Evolutionary conservation across 1,284 basidiomycete species (phyloP).

Genomic region (Sphagnurus paluster): DNA sequence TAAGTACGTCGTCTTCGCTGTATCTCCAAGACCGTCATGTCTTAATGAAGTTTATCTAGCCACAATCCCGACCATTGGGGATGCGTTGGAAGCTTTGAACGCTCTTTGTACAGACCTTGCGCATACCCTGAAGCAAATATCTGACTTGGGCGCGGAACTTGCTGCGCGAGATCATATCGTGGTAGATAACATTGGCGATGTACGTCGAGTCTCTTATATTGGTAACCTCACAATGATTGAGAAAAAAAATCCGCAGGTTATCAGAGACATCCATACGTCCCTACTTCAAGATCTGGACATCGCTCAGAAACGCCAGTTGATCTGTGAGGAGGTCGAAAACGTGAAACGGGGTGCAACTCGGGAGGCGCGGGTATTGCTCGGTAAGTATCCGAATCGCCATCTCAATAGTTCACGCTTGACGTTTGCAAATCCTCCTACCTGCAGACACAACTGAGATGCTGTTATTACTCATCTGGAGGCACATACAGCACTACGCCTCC

Average conservation of each 20-base stretch:
- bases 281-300: slow-evolving; percentile 66
- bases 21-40: slow-evolving; percentile 14
- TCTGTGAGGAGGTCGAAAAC: slow-evolving; percentile 58
- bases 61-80: slow-evolving; percentile 76
- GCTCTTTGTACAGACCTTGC: slow-evolving; percentile 61
- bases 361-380: slow-evolving; percentile 54
- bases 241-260: slow-evolving; percentile 47
- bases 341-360: slow-evolving; percentile 44
- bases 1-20: slow-evolving; percentile 26
- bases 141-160: slow-evolving; percentile 69
- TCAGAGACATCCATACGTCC: slow-evolving; percentile 52
- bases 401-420: background rate
- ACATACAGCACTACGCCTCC: slow-evolving; percentile 63
- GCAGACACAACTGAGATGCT: slow-evolving; percentile 81
- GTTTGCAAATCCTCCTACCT: background rate
- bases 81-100: slow-evolving; percentile 70
- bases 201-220: slow-evolving; percentile 26
- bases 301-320: slow-evolving; percentile 63
- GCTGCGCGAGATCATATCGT: slow-evolving; percentile 68
- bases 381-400: no score
- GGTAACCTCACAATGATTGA: slow-evolving; percentile 2
- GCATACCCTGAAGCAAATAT: slow-evolving; percentile 64
- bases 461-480: slow-evolving; percentile 84
- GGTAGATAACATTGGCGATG: slow-evolving; percentile 73
- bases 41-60: slow-evolving; percentile 37